Percentiles rank a stretch among this genome's conserved stretches.
These are phyloP conservation scores for Pezicula neosporulosa DNA, from an alignment of 2,329 filamentous ascomycete genomes.

Conservation along the genomic window DNA sequence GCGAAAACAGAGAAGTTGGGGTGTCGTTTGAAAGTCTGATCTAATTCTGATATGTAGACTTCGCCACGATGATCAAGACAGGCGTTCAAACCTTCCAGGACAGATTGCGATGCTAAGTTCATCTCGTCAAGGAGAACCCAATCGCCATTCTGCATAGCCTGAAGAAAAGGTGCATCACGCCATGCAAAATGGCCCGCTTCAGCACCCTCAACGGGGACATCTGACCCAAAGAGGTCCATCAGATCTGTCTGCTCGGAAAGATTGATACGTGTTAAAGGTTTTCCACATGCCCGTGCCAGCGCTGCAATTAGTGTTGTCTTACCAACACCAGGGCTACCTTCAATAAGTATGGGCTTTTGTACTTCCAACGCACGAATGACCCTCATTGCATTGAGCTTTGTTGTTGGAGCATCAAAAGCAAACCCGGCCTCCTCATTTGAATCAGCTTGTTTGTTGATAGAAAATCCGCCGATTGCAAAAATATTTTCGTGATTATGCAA, in stretches of 20 bases:
- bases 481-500: conserved; percentile 49
- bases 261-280: conserved; percentile 88
- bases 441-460: conserved; percentile 49
- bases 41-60: conserved; percentile 91
- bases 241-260: conserved; percentile 96
- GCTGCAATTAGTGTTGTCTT: conserved; percentile 93
- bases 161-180: conserved; percentile 92
- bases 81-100: conserved; percentile 92
- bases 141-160: conserved; percentile 93
- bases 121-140: conserved; percentile 98
- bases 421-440: conserved; percentile 57
- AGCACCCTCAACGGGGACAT: conserved; percentile 92
- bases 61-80: conserved; percentile 95
- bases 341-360: conserved; percentile 85
- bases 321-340: conserved; percentile 96
- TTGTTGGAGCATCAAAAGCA: conserved; percentile 86
- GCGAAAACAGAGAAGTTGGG: conserved; percentile 92
- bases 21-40: conserved; percentile 89
- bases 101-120: conserved; percentile 96
- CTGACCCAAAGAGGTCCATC: conserved; percentile 95
- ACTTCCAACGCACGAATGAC: conserved; percentile 86
- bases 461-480: conserved; percentile 73
- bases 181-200: conserved; percentile 89
- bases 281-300: conserved; percentile 74
- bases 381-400: conserved; percentile 83